Percentiles rank a stretch among this genome's conserved stretches.
Evolutionary conservation across 1,139 yeast species (phyloP).

Genomic region (Scheffersomyces segobiensis): DNA sequence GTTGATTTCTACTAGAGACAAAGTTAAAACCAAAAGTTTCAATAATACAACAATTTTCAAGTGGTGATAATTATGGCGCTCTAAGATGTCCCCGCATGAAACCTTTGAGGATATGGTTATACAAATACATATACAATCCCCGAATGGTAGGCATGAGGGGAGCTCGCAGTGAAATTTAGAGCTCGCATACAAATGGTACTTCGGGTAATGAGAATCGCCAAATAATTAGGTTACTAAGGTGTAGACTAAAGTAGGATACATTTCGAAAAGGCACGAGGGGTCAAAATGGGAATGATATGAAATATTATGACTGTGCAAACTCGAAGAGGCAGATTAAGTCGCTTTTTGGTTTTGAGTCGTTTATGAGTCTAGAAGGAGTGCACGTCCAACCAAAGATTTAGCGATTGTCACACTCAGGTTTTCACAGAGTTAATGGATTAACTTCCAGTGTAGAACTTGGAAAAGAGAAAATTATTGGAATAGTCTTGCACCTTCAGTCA

Average conservation of each 20-base stretch:
- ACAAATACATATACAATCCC: not conserved
- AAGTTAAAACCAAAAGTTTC: no score
- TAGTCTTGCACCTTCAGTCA: not conserved
- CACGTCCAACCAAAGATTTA: not conserved
- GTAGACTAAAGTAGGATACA: not conserved
- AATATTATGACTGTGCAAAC: not conserved
- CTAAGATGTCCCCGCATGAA: not conserved
- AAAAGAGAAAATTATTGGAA: not conserved
- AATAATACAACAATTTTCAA: not conserved
- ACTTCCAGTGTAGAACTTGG: not conserved
- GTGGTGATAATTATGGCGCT: not conserved
- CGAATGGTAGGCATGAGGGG: not conserved
- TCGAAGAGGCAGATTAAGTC: not conserved
- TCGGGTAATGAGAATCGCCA: not conserved
- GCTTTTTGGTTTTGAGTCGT: not conserved
- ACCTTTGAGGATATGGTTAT: not conserved
- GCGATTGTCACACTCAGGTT: not conserved
- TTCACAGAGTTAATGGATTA: not conserved
- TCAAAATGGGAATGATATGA: not conserved
- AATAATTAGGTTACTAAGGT: not conserved
- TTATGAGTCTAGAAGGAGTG: not conserved
- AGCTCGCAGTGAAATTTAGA: not conserved
- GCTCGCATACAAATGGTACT: not conserved
- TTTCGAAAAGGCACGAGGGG: not conserved
- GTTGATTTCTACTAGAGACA: not conserved